These are phyloP conservation scores for Nematodospora anomalae DNA, from an alignment of 1,139 yeast species.

Conservation along the genomic window DNA sequence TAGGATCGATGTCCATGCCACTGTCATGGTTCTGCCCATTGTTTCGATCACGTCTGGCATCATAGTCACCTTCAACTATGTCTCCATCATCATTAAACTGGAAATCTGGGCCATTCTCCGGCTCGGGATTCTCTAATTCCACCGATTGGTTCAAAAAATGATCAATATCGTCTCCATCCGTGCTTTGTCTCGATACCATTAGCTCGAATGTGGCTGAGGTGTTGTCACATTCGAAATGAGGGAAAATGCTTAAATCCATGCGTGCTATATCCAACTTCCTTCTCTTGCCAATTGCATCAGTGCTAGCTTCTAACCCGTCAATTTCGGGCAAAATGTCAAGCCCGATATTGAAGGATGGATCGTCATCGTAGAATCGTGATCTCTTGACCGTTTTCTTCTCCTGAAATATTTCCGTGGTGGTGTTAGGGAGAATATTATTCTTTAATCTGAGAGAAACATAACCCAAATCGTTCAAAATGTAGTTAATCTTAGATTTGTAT, in stretches of 20 bases:
- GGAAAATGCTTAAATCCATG: slow-evolving; percentile 11
- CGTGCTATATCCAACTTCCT: slow-evolving; percentile 18
- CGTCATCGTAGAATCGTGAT: slow-evolving; percentile 32
- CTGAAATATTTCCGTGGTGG: not conserved
- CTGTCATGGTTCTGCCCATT: not conserved
- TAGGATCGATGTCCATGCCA: not conserved
- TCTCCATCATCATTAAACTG: slow-evolving; percentile 19
- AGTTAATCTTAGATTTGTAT: slow-evolving; percentile 51
- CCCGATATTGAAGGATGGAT: slow-evolving; percentile 40
- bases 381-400: slow-evolving; percentile 5
- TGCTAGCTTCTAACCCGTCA: slow-evolving; percentile 7
- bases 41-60: not conserved
- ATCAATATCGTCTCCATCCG: slow-evolving; percentile 14
- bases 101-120: slow-evolving; percentile 12
- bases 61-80: slow-evolving; percentile 6
- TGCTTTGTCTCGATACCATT: not conserved
- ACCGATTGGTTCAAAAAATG: slow-evolving; percentile 12
- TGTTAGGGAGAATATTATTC: not conserved
- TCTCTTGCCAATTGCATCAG: slow-evolving; percentile 12
- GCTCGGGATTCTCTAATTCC: slow-evolving; percentile 4
- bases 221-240: slow-evolving; percentile 1
- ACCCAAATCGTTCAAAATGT: slow-evolving; percentile 38
- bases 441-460: slow-evolving; percentile 26
- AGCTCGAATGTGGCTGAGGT: not conserved
- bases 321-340: slow-evolving; percentile 26